These are phyloP conservation scores for Aspergillus pseudonomiae DNA, from an alignment of 2,329 filamentous ascomycete genomes.

Conservation along the genomic window DNA sequence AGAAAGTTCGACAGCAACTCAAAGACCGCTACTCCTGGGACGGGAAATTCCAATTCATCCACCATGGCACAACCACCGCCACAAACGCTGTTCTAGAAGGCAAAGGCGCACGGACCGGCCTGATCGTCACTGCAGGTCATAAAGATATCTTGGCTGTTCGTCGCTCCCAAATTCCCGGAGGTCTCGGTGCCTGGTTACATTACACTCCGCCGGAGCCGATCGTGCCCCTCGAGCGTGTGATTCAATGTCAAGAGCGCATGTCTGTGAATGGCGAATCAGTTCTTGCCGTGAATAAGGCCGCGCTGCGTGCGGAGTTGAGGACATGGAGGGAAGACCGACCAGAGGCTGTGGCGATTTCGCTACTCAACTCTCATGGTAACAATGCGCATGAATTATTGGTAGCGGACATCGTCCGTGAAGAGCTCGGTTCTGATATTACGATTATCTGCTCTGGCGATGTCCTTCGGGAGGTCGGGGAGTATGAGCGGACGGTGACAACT, in stretches of 20 bases:
- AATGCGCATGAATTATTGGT: slow-evolving; percentile 46
- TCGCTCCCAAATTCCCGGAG: slow-evolving; percentile 55
- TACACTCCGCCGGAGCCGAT: slow-evolving; percentile 52
- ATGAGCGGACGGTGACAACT: slow-evolving; percentile 53
- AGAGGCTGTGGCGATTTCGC: slow-evolving; percentile 51
- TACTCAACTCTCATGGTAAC: slow-evolving; percentile 54
- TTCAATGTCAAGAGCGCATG: slow-evolving; percentile 51
- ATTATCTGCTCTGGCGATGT: slow-evolving; percentile 52
- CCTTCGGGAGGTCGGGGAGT: slow-evolving; percentile 53
- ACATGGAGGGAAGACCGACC: slow-evolving; percentile 45
- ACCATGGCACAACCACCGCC: slow-evolving; percentile 54
- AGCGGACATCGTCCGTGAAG: slow-evolving; percentile 43
- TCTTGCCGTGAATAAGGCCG: slow-evolving; percentile 42
- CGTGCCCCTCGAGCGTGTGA: slow-evolving; percentile 52
- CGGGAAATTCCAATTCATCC: slow-evolving; percentile 53
- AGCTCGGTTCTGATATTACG: slow-evolving; percentile 47
- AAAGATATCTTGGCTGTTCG: slow-evolving; percentile 53
- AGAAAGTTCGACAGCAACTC: slow-evolving; percentile 45
- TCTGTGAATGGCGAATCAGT: slow-evolving; percentile 48
- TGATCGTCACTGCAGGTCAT: slow-evolving; percentile 54
- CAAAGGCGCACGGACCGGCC: slow-evolving; percentile 52
- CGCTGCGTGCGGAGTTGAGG: slow-evolving; percentile 42
- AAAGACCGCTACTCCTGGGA: slow-evolving; percentile 45
- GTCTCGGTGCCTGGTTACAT: slow-evolving; percentile 54
- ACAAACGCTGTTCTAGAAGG: slow-evolving; percentile 56